These are phyloP conservation scores for Penicillium capsulatum DNA, from an alignment of 2,329 filamentous ascomycete genomes.

Conservation along the genomic window DNA sequence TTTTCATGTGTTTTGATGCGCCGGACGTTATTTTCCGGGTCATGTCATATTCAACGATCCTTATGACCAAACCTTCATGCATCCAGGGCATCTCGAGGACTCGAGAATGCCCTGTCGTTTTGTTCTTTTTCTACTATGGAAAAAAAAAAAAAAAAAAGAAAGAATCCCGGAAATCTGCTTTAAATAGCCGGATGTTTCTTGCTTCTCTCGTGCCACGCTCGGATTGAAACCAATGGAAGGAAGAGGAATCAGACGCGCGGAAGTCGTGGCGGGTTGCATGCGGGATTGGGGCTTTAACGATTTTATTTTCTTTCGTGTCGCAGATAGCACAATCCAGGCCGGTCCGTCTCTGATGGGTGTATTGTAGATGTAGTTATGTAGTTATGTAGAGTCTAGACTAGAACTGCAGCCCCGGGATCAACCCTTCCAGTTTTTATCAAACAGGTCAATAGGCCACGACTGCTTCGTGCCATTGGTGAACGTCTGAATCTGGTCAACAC, in stretches of 20 bases:
- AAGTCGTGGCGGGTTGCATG: slow-evolving; percentile 3
- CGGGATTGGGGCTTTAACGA: slow-evolving; percentile 12
- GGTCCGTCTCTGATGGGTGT: slow-evolving; percentile 14
- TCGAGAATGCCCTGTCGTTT: slow-evolving; percentile 9
- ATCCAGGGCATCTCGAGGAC: slow-evolving; percentile 38
- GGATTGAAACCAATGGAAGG: slow-evolving; percentile 4
- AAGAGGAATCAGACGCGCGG: slow-evolving; percentile 1
- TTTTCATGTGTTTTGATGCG: slow-evolving; percentile 14
- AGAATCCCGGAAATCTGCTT: not conserved
- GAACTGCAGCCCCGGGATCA: too few relatives aligned
- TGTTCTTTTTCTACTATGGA: not conserved
- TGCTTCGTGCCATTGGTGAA: not conserved
- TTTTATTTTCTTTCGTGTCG: slow-evolving; percentile 10
- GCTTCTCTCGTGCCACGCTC: not conserved
- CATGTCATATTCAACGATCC: slow-evolving; percentile 37
- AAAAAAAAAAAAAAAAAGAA: slow-evolving; percentile 1
- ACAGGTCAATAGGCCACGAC: not conserved
- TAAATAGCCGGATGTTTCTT: not conserved
- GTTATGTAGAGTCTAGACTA: not conserved
- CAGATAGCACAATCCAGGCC: slow-evolving; percentile 26
- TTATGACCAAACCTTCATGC: slow-evolving; percentile 38
- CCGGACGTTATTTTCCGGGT: slow-evolving; percentile 27
- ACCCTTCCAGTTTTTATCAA: not conserved
- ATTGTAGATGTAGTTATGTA: not conserved
- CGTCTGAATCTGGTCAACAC: not conserved